Base-by-base conservation (phyloP, 2,329 filamentous ascomycete genomes). In the Venturia effusa region DNA sequence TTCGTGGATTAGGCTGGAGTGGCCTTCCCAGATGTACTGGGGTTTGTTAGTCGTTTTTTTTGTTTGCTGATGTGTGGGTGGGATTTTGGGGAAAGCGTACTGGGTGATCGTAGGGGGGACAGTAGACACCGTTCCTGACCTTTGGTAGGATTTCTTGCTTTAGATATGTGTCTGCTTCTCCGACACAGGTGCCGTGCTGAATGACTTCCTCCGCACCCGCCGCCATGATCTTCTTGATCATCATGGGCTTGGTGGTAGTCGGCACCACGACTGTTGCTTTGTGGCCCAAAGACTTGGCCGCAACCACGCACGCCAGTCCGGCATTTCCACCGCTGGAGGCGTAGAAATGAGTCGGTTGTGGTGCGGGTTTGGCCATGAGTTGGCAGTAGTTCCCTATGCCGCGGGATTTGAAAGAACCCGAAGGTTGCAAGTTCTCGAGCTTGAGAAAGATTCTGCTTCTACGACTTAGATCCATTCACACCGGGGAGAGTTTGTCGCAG, bases 271-370 rank as follows among this genome's bases (percentile, higher is more conserved):
- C 88, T 5, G 90, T 93, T 72, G 85, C 86, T 1, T 84, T 85
- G 43, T 84, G 81, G 6, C 80, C 76, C 7, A 94, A 80, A 2
- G 83, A 79, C 30, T 79, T 78, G 15, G 90, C 88, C 0, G 90
- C 88, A 59, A 85, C 86, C 19, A 90, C 89, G 70, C 88, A 90
- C 1, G 90, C 91, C 4, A 96, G 83, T 1, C 91, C 91, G 1
- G 91, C 91, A 71, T 96, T 96, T 64, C 91, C 91, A 65, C 89
- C 90, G 2, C 85, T 89, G 15, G 87, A 88, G 71, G 84, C 88
- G 78, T 90, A 94, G 81, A 94, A 93, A 77, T 89, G 88, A 6
- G 73, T 68, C 27, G 72, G 69, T 1, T 69, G 22, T 24, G 61
- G 54, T 59, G 63, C 11, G 11, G 22, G 15, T 1, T 60, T 40